A percentile compares a stretch with the other conserved stretches of the same genome.
Conservation (phyloP, 2,329 filamentous ascomycete genomes). For the Trichophyton schoenleinii region DNA sequence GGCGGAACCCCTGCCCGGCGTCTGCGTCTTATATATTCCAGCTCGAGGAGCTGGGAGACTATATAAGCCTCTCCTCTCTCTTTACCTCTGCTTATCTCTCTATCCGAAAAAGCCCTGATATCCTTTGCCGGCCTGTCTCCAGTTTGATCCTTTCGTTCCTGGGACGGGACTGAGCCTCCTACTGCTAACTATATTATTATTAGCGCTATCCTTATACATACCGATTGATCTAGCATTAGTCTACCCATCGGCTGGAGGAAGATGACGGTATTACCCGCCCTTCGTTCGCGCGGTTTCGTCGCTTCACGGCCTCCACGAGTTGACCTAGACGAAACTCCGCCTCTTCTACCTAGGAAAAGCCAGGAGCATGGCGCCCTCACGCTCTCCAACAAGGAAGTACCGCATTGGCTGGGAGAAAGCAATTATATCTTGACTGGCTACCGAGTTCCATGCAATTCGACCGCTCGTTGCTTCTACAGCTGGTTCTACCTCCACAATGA, state of each 20-base stretch:
- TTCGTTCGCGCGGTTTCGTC: neutral
- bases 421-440: constrained; percentile 57
- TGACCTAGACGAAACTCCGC: constrained; percentile 1
- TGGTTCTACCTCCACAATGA: constrained; percentile 55
- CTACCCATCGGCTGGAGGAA: neutral
- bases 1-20: neutral
- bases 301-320: neutral
- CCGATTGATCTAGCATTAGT: neutral
- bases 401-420: constrained; percentile 50
- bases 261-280: neutral
- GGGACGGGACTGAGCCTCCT: neutral
- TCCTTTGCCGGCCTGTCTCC: neutral
- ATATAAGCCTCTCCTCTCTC: neutral
- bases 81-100: too few species aligned
- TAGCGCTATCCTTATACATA: neutral
- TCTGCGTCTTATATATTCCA: neutral
- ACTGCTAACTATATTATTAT: neutral
- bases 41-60: neutral
- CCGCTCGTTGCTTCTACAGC: constrained; percentile 43
- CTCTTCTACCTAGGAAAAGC: neutral
- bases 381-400: constrained; percentile 40
- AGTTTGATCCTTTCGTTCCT: neutral
- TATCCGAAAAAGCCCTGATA: neutral
- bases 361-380: constrained; percentile 13
- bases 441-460: constrained; percentile 50